Base-by-base conservation (phyloP, 192 early-diverging fungal species). In the Backusella mclennaniae region DNA sequence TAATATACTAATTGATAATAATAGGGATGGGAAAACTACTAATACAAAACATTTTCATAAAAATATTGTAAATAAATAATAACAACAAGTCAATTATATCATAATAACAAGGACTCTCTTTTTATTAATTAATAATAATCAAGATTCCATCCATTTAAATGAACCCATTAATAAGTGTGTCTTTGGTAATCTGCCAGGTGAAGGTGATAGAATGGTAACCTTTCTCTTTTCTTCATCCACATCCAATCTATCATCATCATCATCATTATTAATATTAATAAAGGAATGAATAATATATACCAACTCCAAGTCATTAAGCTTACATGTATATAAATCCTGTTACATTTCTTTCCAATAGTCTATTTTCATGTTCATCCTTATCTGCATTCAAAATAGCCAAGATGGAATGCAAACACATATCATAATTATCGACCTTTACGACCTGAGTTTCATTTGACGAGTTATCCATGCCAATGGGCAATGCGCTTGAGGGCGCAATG, bases 121-220 rank as follows among this genome's bases (percentile, higher is more conserved):
- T 44, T 46, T 49, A 59, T 12, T 59, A 12, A 63, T 70, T 3
- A 33, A 33, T 33, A 33, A 33, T 3, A 33, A 33, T 59, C 79
- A 92, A 42, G 90, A 85, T 74, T 99, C 97, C 82, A 97, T 92
- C 98, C 98, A 99, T 77, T 97, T 96, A 69, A 96, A 88, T 36
- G 89, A 76, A 11, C 91, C 96, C 83, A 96, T 89, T 63, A 98
- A 73, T 71, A 97, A 82, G 76, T 94, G 94, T 79, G 90, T 90
- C 49, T 92, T 93, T 17, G 95, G 95, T 80, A 99, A 82, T 41
- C 93, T 87, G 8, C 95, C 95, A 19, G 96, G 96, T 33, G 93
- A 92, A 4, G 98, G 98, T 26, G 94, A 89, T 31, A 97, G 68
- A 33, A 98, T 82, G 0, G 92, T 97, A 79, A 99, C 75, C 77